A percentile compares a stretch with the other conserved stretches of the same genome.
Conservation (phyloP, 2,329 filamentous ascomycete species). For the Epichloe sp. region DNA sequence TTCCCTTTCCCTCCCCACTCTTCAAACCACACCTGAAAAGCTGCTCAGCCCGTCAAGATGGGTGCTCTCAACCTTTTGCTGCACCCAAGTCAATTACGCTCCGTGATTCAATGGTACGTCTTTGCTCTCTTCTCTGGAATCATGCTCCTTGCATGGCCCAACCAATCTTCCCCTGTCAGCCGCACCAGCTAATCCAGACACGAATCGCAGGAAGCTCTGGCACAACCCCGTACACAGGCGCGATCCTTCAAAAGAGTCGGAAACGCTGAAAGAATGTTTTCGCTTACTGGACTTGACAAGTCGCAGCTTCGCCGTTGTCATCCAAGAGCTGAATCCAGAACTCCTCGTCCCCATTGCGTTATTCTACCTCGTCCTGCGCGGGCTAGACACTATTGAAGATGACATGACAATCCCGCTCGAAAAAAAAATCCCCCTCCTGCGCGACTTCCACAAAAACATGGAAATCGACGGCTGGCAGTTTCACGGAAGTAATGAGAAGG, state of each 20-base stretch:
- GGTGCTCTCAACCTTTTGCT: constrained; percentile 57
- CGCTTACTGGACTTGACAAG: constrained; percentile 76
- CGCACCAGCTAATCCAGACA: background rate
- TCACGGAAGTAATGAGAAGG: constrained; percentile 82
- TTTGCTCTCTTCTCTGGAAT: constrained; percentile 9
- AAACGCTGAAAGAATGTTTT: constrained; percentile 71
- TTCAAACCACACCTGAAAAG: background rate
- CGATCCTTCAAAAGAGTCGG: constrained; percentile 60
- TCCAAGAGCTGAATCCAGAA: constrained; percentile 90
- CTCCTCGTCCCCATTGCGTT: constrained; percentile 77
- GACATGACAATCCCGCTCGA: constrained; percentile 82
- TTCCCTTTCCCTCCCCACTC: background rate
- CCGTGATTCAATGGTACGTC: constrained; percentile 74
- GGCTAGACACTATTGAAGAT: constrained; percentile 96
- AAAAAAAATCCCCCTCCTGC: constrained; percentile 67
- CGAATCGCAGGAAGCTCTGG: constrained; percentile 69
- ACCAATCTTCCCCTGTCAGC: background rate
- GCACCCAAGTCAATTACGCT: constrained; percentile 65
- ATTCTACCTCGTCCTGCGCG: constrained; percentile 88
- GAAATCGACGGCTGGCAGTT: constrained; percentile 86
- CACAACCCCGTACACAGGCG: constrained; percentile 86
- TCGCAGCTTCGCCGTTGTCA: constrained; percentile 85
- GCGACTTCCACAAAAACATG: constrained; percentile 67
- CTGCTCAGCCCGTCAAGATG: constrained; percentile 31
- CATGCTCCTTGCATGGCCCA: background rate